Conservation (phyloP, 1,284 basidiomycete species). For the Sporisorium graminicola region DNA sequence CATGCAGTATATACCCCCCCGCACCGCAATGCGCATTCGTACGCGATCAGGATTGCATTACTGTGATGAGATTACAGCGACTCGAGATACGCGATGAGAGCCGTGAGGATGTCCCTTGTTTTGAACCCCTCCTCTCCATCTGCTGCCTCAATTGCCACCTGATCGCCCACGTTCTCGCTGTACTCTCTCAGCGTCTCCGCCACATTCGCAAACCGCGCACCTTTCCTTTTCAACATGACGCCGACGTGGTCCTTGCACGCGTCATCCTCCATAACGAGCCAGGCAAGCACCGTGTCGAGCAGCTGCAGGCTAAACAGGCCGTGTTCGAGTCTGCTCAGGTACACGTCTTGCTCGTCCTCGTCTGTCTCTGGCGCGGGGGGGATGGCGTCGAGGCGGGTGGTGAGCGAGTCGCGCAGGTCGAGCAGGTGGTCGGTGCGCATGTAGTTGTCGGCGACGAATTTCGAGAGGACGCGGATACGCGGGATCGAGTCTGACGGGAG, state of each 20-base stretch:
- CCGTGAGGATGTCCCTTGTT: conserved; percentile 53
- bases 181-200: conserved; percentile 51
- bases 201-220: conserved; percentile 25
- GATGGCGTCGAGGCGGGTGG: conserved; percentile 74
- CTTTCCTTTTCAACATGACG: conserved; percentile 36
- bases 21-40: not conserved
- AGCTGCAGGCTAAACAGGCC: conserved; percentile 91
- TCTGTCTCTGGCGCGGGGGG: conserved; percentile 78
- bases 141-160: conserved; percentile 23
- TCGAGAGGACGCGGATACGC: conserved; percentile 86
- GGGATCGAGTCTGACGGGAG: conserved; percentile 85
- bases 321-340: conserved; percentile 84
- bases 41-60: too few species aligned
- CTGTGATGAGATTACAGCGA: conserved; percentile 14
- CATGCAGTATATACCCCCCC: conserved; percentile 7
- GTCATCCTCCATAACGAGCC: conserved; percentile 98
- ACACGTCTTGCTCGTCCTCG: conserved; percentile 79
- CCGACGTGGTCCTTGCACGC: conserved; percentile 72
- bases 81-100: conserved; percentile 56
- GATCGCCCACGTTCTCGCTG: conserved; percentile 56
- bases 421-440: conserved; percentile 92
- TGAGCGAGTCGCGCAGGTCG: conserved; percentile 83
- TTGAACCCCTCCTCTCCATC: conserved; percentile 7
- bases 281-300: conserved; percentile 91
- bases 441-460: conserved; percentile 91